Percentiles rank a stretch among this genome's conserved stretches.
phyloP scores from a whole-genome alignment of 305 asterid genomes.

The Fraxinus sp. region DNA sequence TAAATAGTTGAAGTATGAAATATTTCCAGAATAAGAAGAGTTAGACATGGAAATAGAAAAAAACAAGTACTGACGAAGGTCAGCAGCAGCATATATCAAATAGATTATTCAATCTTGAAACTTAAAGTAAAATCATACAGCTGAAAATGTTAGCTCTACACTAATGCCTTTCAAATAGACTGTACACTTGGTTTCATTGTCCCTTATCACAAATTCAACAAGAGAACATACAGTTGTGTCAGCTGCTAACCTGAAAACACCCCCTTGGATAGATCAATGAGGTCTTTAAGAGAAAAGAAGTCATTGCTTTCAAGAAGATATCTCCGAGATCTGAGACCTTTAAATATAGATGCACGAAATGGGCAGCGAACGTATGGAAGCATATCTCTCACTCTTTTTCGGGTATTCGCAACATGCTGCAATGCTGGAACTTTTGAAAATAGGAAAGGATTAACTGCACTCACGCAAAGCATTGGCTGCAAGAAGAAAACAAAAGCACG shows the following conservation, averaged over 20 bases:
- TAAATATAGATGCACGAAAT: conserved; percentile 73
- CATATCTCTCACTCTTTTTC: conserved; percentile 71
- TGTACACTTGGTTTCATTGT: neutral
- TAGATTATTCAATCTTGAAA: neutral
- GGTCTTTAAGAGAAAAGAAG: conserved; percentile 86
- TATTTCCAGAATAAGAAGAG: neutral
- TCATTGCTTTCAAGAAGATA: conserved; percentile 92
- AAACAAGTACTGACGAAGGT: neutral
- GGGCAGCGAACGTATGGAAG: conserved; percentile 85
- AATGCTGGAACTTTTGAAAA: conserved; percentile 81
- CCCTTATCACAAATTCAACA: conserved; percentile 22
- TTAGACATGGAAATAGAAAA: neutral
- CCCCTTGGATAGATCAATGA: conserved; percentile 87
- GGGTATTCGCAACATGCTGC: conserved; percentile 80
- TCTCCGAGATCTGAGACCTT: conserved; percentile 85
- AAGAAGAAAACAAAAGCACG: conserved; percentile 29
- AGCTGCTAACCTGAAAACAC: conserved; percentile 75
- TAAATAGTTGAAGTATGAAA: neutral
- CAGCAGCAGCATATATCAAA: neutral
- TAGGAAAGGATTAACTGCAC: conserved; percentile 89
- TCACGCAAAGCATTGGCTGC: conserved; percentile 99
- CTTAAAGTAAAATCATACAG: neutral
- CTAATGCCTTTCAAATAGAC: neutral
- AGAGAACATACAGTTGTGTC: neutral
- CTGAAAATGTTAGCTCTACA: neutral